Percentiles rank a stretch among this genome's conserved stretches.
Conservation (phyloP, 2,329 filamentous ascomycete species). For the Cryphonectria radicalis region DNA sequence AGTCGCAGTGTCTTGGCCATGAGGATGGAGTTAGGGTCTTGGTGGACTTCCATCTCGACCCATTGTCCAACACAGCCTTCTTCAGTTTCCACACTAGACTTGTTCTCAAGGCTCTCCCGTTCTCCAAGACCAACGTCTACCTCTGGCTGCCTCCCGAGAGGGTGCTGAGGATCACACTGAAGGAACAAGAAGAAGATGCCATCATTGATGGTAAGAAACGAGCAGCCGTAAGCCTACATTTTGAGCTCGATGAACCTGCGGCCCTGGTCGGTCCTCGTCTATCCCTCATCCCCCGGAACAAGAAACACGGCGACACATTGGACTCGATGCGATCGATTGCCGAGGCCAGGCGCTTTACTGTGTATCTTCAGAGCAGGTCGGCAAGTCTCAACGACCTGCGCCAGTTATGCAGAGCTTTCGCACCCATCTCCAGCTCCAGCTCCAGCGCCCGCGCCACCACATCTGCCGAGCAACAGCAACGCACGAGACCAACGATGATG, state of each 20-base stretch:
- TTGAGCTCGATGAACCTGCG: not conserved
- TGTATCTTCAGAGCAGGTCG: not conserved
- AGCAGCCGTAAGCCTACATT: not conserved
- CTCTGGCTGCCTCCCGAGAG: not conserved
- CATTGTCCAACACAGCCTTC: not conserved
- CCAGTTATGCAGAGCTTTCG: not conserved
- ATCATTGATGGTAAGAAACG: not conserved
- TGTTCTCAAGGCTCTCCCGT: not conserved
- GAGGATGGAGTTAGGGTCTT: not conserved
- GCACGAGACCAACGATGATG: not conserved
- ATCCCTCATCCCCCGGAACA: not conserved
- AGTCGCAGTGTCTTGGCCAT: not conserved
- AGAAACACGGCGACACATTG: not conserved
- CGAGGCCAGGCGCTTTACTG: not conserved
- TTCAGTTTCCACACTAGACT: not conserved
- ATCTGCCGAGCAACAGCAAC: not conserved
- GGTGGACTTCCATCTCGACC: not conserved
- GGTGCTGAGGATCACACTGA: not conserved
- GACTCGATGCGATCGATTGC: not conserved
- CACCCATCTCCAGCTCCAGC: not conserved
- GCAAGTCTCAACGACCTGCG: not conserved
- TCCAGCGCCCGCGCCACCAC: not conserved
- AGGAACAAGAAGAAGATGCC: not conserved
- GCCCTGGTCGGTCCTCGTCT: not conserved
- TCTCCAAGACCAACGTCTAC: not conserved